Percentiles rank a stretch among this genome's conserved stretches.
phyloP scores from a whole-genome alignment of 2,329 filamentous ascomycete genomes.

The Monosporascus sp. region DNA sequence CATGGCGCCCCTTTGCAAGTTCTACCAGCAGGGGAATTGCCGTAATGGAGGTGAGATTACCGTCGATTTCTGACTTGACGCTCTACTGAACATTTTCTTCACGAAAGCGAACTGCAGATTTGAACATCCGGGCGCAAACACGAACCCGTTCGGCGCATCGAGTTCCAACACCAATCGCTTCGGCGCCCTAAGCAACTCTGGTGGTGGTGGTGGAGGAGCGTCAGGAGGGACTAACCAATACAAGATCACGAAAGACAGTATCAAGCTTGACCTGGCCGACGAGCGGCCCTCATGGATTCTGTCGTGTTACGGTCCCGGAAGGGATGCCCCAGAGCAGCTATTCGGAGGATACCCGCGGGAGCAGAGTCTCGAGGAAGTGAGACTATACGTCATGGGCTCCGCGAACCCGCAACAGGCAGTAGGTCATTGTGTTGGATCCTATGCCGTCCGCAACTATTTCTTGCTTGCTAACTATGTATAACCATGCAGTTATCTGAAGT shows the following conservation, averaged over 20 bases:
- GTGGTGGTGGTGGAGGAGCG: constrained; percentile 7
- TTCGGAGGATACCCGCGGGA: constrained; percentile 76
- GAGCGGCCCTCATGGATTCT: constrained; percentile 81
- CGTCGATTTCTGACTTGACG: not conserved
- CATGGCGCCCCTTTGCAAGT: constrained; percentile 51
- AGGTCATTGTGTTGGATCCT: constrained; percentile 11
- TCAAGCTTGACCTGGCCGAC: constrained; percentile 61
- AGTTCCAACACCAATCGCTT: constrained; percentile 25
- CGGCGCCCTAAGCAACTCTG: constrained; percentile 18
- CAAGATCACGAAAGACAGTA: constrained; percentile 50
- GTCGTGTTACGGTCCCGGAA: constrained; percentile 76
- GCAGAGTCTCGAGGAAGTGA: constrained; percentile 83
- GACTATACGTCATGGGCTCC: constrained; percentile 60
- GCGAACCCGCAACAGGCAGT: constrained; percentile 37
- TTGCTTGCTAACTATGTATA: constrained; percentile 4
- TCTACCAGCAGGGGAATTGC: constrained; percentile 60
- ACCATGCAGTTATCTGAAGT: constrained; percentile 52
- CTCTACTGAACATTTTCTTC: not conserved
- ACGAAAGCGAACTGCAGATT: constrained; percentile 46
- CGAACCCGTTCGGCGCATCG: constrained; percentile 32
- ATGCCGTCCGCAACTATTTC: too few species aligned
- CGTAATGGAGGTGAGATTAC: constrained; percentile 53
- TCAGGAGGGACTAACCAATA: constrained; percentile 31
- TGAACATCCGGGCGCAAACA: constrained; percentile 43
- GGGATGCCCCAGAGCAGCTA: constrained; percentile 71